Percentiles rank a stretch among this genome's conserved stretches.
Conservation (phyloP, 768 basidiomycete species). For the Termitomyces sp. region DNA sequence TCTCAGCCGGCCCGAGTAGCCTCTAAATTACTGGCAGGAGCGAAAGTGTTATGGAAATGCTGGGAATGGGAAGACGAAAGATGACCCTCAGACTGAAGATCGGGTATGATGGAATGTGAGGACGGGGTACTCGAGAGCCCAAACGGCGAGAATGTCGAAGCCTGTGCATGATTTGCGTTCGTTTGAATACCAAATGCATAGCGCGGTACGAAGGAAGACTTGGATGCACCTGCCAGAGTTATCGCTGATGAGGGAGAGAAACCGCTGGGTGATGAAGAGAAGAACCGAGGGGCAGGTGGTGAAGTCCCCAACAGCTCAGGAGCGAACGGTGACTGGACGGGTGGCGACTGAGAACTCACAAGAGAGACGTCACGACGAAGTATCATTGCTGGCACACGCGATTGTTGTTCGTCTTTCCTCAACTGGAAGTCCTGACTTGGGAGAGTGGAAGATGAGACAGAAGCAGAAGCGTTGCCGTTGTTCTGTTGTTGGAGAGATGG, state of each 20-base stretch:
- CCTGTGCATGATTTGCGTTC: constrained; percentile 14
- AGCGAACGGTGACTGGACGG: constrained; percentile 15
- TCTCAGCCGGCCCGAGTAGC: constrained; percentile 38
- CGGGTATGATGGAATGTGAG: constrained; percentile 30
- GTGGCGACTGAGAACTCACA: constrained; percentile 16
- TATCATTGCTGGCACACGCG: constrained; percentile 12
- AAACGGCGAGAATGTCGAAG: constrained; percentile 31
- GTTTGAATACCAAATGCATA: constrained; percentile 22
- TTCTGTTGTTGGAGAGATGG: constrained; percentile 35
- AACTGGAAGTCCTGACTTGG: constrained; percentile 12
- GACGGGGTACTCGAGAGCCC: constrained; percentile 24
- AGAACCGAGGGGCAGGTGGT: constrained; percentile 39
- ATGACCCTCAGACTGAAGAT: constrained; percentile 27
- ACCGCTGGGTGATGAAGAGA: constrained; percentile 26
- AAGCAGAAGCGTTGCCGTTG: constrained; percentile 15
- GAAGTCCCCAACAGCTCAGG: constrained; percentile 35
- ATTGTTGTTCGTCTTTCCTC: constrained; percentile 16
- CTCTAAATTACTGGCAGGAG: constrained; percentile 36
- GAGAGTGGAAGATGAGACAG: constrained; percentile 7
- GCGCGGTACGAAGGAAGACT: constrained; percentile 29
- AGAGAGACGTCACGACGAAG: constrained; percentile 17
- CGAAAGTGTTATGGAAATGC: constrained; percentile 28
- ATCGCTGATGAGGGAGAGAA: constrained; percentile 21
- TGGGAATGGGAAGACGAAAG: constrained; percentile 25
- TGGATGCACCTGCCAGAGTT: constrained; percentile 25